A percentile compares a stretch with the other conserved stretches of the same genome.
Evolutionary conservation across 108 stramenopile genomes (phyloP).

Genomic region (Pseudonitzschia pungens): DNA sequence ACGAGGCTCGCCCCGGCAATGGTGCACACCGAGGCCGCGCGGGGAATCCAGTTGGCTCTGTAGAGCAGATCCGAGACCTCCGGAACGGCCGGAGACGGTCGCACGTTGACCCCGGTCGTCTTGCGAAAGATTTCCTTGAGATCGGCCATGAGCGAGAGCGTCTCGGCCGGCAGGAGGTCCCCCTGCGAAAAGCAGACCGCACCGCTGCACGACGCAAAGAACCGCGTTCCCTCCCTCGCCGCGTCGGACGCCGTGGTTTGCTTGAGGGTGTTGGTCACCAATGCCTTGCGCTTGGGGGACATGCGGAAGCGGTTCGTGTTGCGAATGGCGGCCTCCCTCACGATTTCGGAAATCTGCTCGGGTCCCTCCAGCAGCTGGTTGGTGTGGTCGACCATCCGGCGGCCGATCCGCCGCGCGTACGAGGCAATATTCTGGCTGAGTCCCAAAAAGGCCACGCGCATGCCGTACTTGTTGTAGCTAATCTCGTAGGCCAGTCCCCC

Average conservation of each 20-base stretch:
- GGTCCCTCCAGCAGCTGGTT: conserved; percentile 47
- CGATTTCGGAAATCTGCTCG: conserved; percentile 37
- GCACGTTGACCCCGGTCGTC: conserved; percentile 16
- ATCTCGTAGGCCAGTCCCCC: conserved; percentile 80
- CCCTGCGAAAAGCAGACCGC: conserved; percentile 64
- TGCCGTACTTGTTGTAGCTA: conserved; percentile 66
- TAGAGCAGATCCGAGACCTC: conserved; percentile 56
- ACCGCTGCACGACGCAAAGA: conserved; percentile 43
- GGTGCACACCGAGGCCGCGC: conserved; percentile 56
- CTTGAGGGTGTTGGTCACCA: conserved; percentile 28
- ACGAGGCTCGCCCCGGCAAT: conserved; percentile 62
- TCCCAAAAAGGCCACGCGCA: conserved; percentile 68
- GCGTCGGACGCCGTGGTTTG: conserved; percentile 33
- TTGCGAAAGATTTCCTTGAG: conserved; percentile 52
- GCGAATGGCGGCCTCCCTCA: conserved; percentile 39
- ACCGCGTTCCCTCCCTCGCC: conserved; percentile 26
- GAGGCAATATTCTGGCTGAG: conserved; percentile 68
- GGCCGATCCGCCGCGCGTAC: conserved; percentile 66
- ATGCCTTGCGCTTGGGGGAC: conserved; percentile 36
- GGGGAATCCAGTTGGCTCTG: conserved; percentile 67
- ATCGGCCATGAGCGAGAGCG: conserved; percentile 40
- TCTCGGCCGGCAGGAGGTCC: conserved; percentile 64
- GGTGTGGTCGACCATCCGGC: conserved; percentile 67
- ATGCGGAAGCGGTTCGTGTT: conserved; percentile 40
- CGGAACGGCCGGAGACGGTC: conserved; percentile 37